Base-by-base conservation (phyloP, 768 basidiomycete genomes). In the Boletus fagicola region DNA sequence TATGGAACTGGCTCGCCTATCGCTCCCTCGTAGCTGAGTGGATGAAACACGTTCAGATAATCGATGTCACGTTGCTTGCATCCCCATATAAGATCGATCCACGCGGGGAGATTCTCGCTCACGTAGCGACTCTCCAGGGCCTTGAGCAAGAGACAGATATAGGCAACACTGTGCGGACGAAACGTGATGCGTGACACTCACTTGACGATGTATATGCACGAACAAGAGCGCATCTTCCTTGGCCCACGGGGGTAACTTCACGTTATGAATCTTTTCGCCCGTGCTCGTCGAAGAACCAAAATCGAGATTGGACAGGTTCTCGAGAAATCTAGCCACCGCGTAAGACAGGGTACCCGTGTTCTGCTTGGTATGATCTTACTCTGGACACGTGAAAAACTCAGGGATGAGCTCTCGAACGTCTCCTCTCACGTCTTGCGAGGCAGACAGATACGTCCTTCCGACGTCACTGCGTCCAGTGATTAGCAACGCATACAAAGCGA, bases 41-140 rank as follows among this genome's bases (percentile, higher is more conserved):
- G 95, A 71, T 97, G 94, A 76, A 92, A 97, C 8, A 87, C 89
- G 63, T 97, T 98, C 57, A 87, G 73, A 0, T 88, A 83, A 8
- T 80, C 82, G 0, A 83, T 76, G 65, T 95, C 92, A 4, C 84
- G 84, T 77, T 96, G 92, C 59, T 90, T 90, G 70, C 74, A 83
- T 36, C 91, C 91, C 92, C 94, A 98, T 51, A 95, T 90, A 31
- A 97, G 80, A 66, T 98, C 95, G 62, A 98, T 95, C 94, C 95
- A 97, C 11, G 82, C 80, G 0, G 90, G 86, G 12, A 98, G 78
- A 62, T 89, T 79, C 61, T 90, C 84, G 74, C 92, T 93, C 52
- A 94, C 94, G 62, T 86, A 83, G 45, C 87, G 81, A 62, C 92
- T 94, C 74, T 98, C 94, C 20, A 96, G 78, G 0, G 93, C 93